Conservation (phyloP, 1,284 basidiomycete species). For the Cryptococcus amylolentus region DNA sequence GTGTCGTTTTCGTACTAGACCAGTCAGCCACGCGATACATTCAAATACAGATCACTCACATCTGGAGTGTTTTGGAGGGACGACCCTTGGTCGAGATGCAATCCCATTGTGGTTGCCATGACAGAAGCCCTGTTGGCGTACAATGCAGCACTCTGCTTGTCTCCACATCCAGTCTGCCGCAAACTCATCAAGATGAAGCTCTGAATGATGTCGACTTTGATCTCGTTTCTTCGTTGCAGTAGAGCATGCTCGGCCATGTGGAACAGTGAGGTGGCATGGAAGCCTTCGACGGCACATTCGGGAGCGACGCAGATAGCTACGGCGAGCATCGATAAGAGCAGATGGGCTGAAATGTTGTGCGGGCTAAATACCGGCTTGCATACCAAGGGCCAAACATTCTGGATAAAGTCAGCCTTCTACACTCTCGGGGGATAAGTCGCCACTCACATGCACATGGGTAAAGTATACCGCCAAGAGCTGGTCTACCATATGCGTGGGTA, state of each 20-base stretch:
- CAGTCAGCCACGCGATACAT: conserved; percentile 8
- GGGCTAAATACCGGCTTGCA: conserved; percentile 46
- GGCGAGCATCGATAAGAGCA: conserved; percentile 42
- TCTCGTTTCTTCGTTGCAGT: conserved; percentile 27
- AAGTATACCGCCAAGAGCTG: conserved; percentile 41
- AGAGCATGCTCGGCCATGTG: conserved; percentile 36
- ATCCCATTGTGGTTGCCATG: conserved; percentile 50
- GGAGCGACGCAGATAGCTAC: conserved; percentile 39
- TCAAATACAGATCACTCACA: not conserved
- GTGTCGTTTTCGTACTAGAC: conserved; percentile 35
- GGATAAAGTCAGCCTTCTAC: not conserved
- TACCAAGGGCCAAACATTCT: conserved; percentile 49
- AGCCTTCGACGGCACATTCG: conserved; percentile 11
- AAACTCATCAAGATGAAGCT: conserved; percentile 48
- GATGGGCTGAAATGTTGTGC: conserved; percentile 26
- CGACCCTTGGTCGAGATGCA: conserved; percentile 41
- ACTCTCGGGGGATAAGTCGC: no score
- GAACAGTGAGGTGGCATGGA: conserved; percentile 60
- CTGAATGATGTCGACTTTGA: conserved; percentile 43
- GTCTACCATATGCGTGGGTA: conserved; percentile 28
- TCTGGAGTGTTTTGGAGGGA: conserved; percentile 4
- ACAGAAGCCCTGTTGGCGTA: conserved; percentile 47
- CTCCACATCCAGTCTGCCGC: conserved; percentile 50
- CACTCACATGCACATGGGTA: conserved; percentile 39
- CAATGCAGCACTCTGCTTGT: conserved; percentile 48